Base-by-base conservation (phyloP, 2,329 filamentous ascomycete genomes). In the Aspergillus sp. region DNA sequence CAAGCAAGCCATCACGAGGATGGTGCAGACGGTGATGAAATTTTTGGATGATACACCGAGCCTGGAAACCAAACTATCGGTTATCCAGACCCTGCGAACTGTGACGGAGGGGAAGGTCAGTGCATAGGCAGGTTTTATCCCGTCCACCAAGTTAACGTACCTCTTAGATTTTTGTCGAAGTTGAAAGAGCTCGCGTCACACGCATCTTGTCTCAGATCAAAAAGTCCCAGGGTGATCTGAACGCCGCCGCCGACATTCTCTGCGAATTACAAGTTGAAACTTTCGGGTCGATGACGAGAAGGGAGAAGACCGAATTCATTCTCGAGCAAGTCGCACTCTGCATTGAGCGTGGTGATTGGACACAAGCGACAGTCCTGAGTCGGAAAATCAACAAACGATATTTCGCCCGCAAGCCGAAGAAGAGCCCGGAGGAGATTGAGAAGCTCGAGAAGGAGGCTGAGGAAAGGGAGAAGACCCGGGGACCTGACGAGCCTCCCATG, bases 301-400 rank as follows among this genome's bases (percentile, higher is more conserved):
- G 95, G 68, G 95, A 99, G 76, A 99, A 99, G 88, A 97, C 93
- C 4, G 95, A 98, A 71, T 99, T 99, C 74, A 99, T 99, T 70
- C 82, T 99, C 53, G 90, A 96, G 62, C 95, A 99, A 77, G 93
- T 98, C 41, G 85, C 87, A 35, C 84, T 99, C 52, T 99, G 95
- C 80, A 98, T 99, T 74, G 90, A 97, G 78, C 93, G 88, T 70
- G 90, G 88, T 57, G 95, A 99, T 75, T 99, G 93, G 93, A 96
- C 89, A 68, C 96, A 99, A 75, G 95, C 93, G 31, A 87, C 88
- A 51, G 97, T 99, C 68, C 82, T 99, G 52, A 91, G 89, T 75
- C 90, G 95, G 74, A 99, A 99, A 86, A 96, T 99, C 77, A 95
- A 91, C 85, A 97, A 92, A 65, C 85, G 86, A 70, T 99, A 96